Percentiles rank a stretch among this genome's conserved stretches.
These are phyloP conservation scores for Volvox africanus DNA, from an alignment of 139 green algal genomes.

Conservation along the genomic window DNA sequence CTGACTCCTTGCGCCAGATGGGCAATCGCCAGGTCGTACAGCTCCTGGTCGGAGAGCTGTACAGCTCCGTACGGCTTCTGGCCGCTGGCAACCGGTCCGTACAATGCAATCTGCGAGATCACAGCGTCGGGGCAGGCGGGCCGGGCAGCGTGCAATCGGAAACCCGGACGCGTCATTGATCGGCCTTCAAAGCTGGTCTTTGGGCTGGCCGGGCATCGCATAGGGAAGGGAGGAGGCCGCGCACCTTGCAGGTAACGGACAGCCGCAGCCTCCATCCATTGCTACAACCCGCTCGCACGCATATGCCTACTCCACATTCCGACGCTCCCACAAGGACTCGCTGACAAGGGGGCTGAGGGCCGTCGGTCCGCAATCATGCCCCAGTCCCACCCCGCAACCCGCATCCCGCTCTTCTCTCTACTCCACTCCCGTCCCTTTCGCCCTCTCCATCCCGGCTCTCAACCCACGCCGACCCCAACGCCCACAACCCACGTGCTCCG, in stretches of 20 bases:
- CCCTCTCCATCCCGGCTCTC: background rate
- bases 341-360: too few relatives aligned
- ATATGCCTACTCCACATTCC: too few relatives aligned
- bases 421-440: background rate
- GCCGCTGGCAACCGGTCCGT: slow-evolving; percentile 18
- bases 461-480: background rate
- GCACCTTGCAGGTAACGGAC: too few relatives aligned
- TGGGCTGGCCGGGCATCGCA: too few relatives aligned
- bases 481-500: slow-evolving; percentile 30
- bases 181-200: too few relatives aligned
- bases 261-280: too few relatives aligned
- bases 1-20: slow-evolving; percentile 40
- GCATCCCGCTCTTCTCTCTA: background rate
- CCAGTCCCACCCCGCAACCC: background rate
- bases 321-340: too few relatives aligned
- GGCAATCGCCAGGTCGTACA: slow-evolving; percentile 49
- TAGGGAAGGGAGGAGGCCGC: too few relatives aligned
- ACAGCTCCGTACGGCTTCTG: slow-evolving; percentile 13
- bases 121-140: too few relatives aligned
- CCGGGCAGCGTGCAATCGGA: too few relatives aligned
- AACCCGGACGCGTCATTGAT: too few relatives aligned
- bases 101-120: slow-evolving; percentile 33
- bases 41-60: slow-evolving; percentile 33
- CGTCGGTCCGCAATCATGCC: background rate
- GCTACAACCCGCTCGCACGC: too few relatives aligned